Evolutionary conservation across 2,329 filamentous ascomycete genomes (phyloP), one percentile per base, ranked within the genome.

Genomic region (Epichloe hybrida): DNA sequence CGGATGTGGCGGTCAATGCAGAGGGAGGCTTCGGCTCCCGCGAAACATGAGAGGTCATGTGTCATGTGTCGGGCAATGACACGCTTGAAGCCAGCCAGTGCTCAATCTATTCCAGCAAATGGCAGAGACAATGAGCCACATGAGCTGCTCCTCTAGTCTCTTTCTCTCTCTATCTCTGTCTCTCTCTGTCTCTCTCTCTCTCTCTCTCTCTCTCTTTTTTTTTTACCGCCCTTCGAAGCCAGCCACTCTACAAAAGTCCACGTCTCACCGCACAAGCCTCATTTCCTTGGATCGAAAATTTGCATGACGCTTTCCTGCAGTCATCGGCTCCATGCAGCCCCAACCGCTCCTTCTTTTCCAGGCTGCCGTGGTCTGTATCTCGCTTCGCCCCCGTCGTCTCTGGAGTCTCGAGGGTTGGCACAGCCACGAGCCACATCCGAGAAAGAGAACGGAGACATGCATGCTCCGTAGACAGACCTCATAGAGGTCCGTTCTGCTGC

Each of bases 251-350:
- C n/a, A 41, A 5, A 5, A 17, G 15, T 37, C 20, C 37, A 40
- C 46, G 47, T 36, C 46, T 40, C 21, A 35, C 34, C 3, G 12
- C 44, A 1, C 17, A n/a, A 46, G 4, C 34, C 36, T 15, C 13
- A 36, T 2, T 20, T 2, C 15, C 20, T 35, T 15, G 5, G 27
- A 20, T 23, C 20, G 13, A 31, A 23, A 13, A 11, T 27, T 36
- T 44, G 39, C 48, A 49, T 44, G 34, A 38, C 34, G 40, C 40
- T 38, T 49, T 37, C 48, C 48, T 44, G 40, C 21, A 38, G 20
- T 17, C 11, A 44, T 38, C 35, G 31, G 41, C 36, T n/a, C 35
- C 38, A 20, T 23, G 21, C 48, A 44, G 38, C 48, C 3, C 12
- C 46, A 48, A 36, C 46, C 13, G 46, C 46, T 15, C 46, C 38